Evolutionary conservation across 768 basidiomycete species (phyloP), one percentile per base, ranked within the genome.

Genomic region (Tulasnella sp.): DNA sequence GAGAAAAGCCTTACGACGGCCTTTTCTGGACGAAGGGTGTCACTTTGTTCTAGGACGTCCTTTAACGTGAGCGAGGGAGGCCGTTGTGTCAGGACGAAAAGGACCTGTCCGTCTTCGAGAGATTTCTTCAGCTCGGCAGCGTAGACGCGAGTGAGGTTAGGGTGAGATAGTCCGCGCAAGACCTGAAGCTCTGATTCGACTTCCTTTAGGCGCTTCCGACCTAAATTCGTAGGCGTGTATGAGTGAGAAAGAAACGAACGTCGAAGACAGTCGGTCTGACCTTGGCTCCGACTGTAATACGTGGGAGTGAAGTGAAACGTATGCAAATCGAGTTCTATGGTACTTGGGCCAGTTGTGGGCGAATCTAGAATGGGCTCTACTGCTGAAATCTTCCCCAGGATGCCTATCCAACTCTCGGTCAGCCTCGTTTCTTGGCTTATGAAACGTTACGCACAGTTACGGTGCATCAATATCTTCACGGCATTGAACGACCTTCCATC

Each of bases 321-420:
- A 82, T 91, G 89, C 14, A 95, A 86, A 82, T 94, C 93, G 6
- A 96, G 71, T 44, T 78, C 86, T 16, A 34, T 14, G 31, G 34
- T 40, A 48, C 31, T 77, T 76, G 31, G 36, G 91, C 90, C 21
- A 90, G 84, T 2, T 88, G 88, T n/a, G 21, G 89, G 86, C 80
- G 92, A 89, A 80, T 94, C 92, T 82, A 90, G 90, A 21, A 95
- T 85, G 10, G 94, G 94, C 80, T 94, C 93, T 0, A 93, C 94
- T 21, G 56, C 62, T 4, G 76, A 74, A 24, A 79, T 76, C 18
- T 68, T 74, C 21, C 80, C 80, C n/a, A 79, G 36, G 16, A 71
- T 38, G 58, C 71, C 80, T 81, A 58, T 18, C 21, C 21, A 46
- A 39, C 27, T 77, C 38, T 21, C 42, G 91, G 80, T 34, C 79